These are phyloP conservation scores for Xylaria sp. DNA, from an alignment of 2,329 filamentous ascomycete species.

Conservation along the genomic window DNA sequence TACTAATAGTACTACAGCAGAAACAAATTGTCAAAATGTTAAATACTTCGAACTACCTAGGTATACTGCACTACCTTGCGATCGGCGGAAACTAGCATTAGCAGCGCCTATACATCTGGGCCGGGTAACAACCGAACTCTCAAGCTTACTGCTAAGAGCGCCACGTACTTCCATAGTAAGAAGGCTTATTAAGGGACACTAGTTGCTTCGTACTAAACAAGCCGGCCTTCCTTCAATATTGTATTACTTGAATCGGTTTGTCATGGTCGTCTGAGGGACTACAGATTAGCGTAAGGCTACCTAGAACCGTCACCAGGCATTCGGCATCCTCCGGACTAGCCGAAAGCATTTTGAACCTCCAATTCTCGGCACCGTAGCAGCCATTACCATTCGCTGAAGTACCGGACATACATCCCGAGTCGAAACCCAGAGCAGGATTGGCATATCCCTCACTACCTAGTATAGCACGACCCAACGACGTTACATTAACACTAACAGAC, in stretches of 20 bases:
- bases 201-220: constrained; percentile 20
- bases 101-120: constrained; percentile 34
- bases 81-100: constrained; percentile 41
- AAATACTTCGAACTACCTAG: constrained; percentile 24
- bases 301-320: constrained; percentile 36
- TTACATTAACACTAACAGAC: neutral
- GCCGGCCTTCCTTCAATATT: constrained; percentile 22
- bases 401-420: constrained; percentile 8
- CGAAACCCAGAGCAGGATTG: constrained; percentile 12
- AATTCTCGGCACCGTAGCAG: constrained; percentile 14
- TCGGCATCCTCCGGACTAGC: constrained; percentile 47
- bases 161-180: neutral
- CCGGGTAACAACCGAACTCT: constrained; percentile 37
- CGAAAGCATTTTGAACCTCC: constrained; percentile 28
- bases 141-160: constrained; percentile 9
- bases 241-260: constrained; percentile 24
- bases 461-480: neutral
- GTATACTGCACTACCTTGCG: constrained; percentile 32
- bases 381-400: constrained; percentile 1
- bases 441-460: neutral
- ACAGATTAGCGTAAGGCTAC: constrained; percentile 33
- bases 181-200: constrained; percentile 30
- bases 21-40: constrained; percentile 22
- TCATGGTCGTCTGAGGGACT: constrained; percentile 20
- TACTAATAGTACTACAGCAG: constrained; percentile 4